Percentiles rank a stretch among this genome's conserved stretches.
Evolutionary conservation across 192 early-diverging fungal species (phyloP).

Genomic region (Backusella psychrophila): DNA sequence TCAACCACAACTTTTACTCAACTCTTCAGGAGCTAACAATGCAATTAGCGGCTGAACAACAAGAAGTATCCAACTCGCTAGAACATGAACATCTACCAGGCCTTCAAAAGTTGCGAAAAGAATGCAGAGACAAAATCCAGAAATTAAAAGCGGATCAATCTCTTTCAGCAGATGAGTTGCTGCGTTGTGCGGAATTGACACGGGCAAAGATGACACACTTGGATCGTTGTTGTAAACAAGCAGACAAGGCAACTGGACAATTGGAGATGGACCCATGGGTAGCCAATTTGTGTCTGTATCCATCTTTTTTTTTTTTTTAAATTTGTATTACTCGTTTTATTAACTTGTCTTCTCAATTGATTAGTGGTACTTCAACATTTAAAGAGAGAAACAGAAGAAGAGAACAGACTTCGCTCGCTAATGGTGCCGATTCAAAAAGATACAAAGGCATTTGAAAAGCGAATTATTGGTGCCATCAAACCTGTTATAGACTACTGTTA

Average conservation of each 20-base stretch:
- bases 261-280: slow-evolving; percentile 32
- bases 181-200: slow-evolving; percentile 41
- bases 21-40: background rate
- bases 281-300: slow-evolving; percentile 27
- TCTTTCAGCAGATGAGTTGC: slow-evolving; percentile 35
- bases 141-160: slow-evolving; percentile 32
- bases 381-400: slow-evolving; percentile 32
- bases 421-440: slow-evolving; percentile 27
- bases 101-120: slow-evolving; percentile 35
- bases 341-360: background rate
- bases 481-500: slow-evolving; percentile 18
- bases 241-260: slow-evolving; percentile 10
- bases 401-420: slow-evolving; percentile 29
- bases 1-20: background rate
- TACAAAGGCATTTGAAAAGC: slow-evolving; percentile 21
- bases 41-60: background rate
- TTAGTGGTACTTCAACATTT: slow-evolving; percentile 30
- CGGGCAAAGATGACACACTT: slow-evolving; percentile 34
- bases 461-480: slow-evolving; percentile 17
- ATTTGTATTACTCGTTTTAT: background rate
- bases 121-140: slow-evolving; percentile 43
- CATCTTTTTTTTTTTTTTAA: background rate
- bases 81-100: slow-evolving; percentile 28
- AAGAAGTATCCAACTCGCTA: background rate
- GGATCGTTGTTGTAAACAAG: slow-evolving; percentile 30